Evolutionary conservation across 176 grass and related monocot genomes (phyloP).

Genomic region (Phragmites australis): DNA sequence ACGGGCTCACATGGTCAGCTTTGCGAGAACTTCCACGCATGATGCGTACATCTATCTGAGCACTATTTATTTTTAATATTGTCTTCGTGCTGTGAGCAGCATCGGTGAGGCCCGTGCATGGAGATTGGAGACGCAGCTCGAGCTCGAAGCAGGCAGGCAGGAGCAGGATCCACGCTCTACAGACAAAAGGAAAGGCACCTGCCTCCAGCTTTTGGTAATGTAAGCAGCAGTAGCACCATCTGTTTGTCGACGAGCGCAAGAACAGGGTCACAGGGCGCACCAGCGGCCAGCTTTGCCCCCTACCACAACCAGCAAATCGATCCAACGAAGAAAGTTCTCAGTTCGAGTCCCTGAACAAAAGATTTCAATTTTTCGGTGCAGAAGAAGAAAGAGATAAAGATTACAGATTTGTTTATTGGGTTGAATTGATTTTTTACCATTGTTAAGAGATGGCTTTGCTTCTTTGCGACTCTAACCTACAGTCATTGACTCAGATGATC

Average conservation of each 20-base stretch:
- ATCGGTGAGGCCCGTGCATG: slow-evolving; percentile 22
- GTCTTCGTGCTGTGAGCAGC: neutral
- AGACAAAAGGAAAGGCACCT: slow-evolving; percentile 55
- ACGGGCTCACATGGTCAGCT: neutral
- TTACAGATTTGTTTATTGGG: slow-evolving; percentile 8
- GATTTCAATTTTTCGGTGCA: neutral
- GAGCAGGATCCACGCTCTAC: neutral
- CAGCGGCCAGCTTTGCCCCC: slow-evolving; percentile 29
- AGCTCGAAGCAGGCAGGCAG: neutral
- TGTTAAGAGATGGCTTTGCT: too few species aligned
- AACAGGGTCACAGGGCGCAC: neutral
- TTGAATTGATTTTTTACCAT: too few species aligned
- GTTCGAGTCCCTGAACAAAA: neutral
- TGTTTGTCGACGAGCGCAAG: slow-evolving; percentile 33
- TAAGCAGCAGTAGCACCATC: slow-evolving; percentile 26
- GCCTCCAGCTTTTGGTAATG: slow-evolving; percentile 54
- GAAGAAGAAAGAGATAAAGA: neutral
- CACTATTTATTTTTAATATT: too few species aligned
- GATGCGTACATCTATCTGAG: neutral
- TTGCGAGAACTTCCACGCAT: neutral
- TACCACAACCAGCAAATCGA: neutral
- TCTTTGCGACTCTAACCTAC: too few species aligned
- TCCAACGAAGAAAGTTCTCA: neutral
- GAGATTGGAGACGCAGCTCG: slow-evolving; percentile 1
- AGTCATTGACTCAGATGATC: too few species aligned